Evolutionary conservation across 1,284 basidiomycete genomes (phyloP).

Genomic region (Apiotrichum sp.): DNA sequence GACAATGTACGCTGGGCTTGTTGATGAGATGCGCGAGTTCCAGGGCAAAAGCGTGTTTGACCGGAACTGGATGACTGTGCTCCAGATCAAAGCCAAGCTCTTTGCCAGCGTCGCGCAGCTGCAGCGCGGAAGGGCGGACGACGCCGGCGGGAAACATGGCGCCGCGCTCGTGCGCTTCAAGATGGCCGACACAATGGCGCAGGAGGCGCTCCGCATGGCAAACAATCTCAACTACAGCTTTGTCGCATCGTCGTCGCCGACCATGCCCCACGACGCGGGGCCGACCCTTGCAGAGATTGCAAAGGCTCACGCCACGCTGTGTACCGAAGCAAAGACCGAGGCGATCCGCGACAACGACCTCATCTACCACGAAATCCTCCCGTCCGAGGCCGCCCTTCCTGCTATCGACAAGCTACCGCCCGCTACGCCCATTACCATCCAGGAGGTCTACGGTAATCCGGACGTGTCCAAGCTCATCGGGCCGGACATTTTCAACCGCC

Average conservation of each 20-base stretch:
- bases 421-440: conserved; percentile 77
- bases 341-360: conserved; percentile 90
- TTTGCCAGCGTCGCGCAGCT: conserved; percentile 83
- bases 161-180: conserved; percentile 75
- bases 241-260: conserved; percentile 64
- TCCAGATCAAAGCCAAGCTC: conserved; percentile 81
- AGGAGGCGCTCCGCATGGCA: conserved; percentile 72
- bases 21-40: conserved; percentile 90
- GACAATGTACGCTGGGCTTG: conserved; percentile 67
- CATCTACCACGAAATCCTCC: conserved; percentile 93
- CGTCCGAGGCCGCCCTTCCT: conserved; percentile 71
- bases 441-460: conserved; percentile 83
- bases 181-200: conserved; percentile 71
- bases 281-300: conserved; percentile 71
- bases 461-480: conserved; percentile 96
- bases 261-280: conserved; percentile 81
- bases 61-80: conserved; percentile 71
- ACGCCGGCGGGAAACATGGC: conserved; percentile 71
- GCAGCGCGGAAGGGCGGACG: conserved; percentile 75
- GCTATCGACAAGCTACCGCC: conserved; percentile 71
- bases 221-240: conserved; percentile 68
- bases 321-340: conserved; percentile 67
- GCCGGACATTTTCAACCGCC: conserved; percentile 77
- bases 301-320: conserved; percentile 72
- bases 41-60: conserved; percentile 93